These are phyloP conservation scores for Oryza nivara DNA, from an alignment of 176 grass and related monocot species.

Conservation along the genomic window DNA sequence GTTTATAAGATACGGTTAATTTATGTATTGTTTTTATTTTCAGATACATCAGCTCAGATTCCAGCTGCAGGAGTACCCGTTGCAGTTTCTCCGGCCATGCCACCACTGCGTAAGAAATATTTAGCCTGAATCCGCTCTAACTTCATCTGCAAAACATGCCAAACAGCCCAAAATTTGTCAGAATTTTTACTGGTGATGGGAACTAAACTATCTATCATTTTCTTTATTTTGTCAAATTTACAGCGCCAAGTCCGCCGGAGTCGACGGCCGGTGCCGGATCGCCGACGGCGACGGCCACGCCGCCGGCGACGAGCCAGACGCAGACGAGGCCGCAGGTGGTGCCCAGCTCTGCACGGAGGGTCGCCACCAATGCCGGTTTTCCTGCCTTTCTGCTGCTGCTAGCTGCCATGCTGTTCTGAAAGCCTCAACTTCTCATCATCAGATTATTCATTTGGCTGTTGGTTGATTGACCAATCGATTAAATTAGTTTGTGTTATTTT, in stretches of 20 bases:
- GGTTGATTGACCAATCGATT: neutral
- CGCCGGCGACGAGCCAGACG: slow-evolving; percentile 39
- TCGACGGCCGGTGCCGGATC: slow-evolving; percentile 11
- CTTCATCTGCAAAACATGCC: neutral
- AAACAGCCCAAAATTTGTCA: neutral
- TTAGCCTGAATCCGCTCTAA: neutral
- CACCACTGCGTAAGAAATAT: slow-evolving; percentile 59
- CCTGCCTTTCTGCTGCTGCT: neutral
- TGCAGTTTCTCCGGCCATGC: slow-evolving; percentile 46
- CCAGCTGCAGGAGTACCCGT: slow-evolving; percentile 52
- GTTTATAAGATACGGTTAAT: neutral
- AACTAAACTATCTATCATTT: neutral
- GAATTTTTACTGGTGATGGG: neutral
- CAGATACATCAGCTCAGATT: slow-evolving; percentile 58
- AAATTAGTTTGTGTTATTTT: neutral
- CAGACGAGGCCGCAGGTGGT: slow-evolving; percentile 56
- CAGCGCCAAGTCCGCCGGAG: slow-evolving; percentile 41
- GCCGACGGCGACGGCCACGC: slow-evolving; percentile 5
- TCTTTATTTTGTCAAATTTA: neutral
- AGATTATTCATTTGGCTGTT: neutral
- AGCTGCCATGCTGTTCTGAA: slow-evolving; percentile 27
- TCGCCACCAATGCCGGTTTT: neutral
- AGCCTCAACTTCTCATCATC: too few species aligned
- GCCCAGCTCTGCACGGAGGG: slow-evolving; percentile 50
- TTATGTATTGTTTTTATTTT: neutral